These are phyloP conservation scores for Neurospora africana DNA, from an alignment of 495 filamentous ascomycete species.

Conservation along the genomic window DNA sequence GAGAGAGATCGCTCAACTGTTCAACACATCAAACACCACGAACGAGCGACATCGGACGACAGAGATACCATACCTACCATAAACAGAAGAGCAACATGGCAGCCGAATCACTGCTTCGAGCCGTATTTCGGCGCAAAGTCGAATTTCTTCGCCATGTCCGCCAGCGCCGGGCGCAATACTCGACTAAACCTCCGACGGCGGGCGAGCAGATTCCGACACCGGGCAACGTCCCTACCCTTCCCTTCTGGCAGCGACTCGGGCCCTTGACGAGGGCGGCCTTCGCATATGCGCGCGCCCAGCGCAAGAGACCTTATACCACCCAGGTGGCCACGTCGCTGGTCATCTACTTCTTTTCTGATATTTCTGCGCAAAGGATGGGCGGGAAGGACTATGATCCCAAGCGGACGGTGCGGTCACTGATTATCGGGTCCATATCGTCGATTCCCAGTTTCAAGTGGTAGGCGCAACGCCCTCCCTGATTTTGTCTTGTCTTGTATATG, in stretches of 20 bases:
- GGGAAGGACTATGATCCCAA: constrained; percentile 55
- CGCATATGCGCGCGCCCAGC: constrained; percentile 62
- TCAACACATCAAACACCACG: not conserved
- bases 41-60: not conserved
- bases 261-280: constrained; percentile 51
- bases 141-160: constrained; percentile 9
- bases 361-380: constrained; percentile 62
- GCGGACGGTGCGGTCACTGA: constrained; percentile 58
- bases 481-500: not conserved
- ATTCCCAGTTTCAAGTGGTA: constrained; percentile 78
- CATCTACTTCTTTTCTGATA: constrained; percentile 70
- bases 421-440: constrained; percentile 58
- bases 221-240: constrained; percentile 33
- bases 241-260: constrained; percentile 43
- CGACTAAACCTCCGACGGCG: constrained; percentile 7
- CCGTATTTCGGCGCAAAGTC: constrained; percentile 15
- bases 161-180: constrained; percentile 17
- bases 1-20: not conserved
- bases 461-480: constrained; percentile 10
- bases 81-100: constrained; percentile 9
- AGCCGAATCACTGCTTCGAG: constrained; percentile 5
- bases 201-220: constrained; percentile 30
- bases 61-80: not conserved
- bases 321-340: constrained; percentile 66
- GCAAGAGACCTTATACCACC: constrained; percentile 59